phyloP scores from a whole-genome alignment of 2,329 filamentous ascomycete genomes.

The Emydomyces testavorans region DNA sequence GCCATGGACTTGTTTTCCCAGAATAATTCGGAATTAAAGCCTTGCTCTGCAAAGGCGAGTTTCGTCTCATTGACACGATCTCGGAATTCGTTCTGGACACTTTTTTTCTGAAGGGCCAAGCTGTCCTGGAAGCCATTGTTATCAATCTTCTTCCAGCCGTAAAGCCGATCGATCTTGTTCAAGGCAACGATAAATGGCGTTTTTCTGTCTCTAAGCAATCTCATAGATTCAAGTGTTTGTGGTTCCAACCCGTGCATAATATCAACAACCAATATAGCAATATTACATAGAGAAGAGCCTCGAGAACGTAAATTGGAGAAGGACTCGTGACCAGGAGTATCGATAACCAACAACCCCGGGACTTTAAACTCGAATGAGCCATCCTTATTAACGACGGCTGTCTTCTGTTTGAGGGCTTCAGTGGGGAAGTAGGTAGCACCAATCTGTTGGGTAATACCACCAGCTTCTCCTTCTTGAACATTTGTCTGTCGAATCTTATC shows the following conservation, averaged over 20 bases:
- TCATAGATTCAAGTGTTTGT: conserved; percentile 96
- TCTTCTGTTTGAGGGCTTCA: conserved; percentile 86
- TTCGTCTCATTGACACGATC: conserved; percentile 86
- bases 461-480: conserved; percentile 96
- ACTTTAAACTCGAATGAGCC: conserved; percentile 92
- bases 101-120: conserved; percentile 77
- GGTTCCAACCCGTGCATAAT: conserved; percentile 99
- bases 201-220: conserved; percentile 77
- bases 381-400: conserved; percentile 82
- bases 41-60: conserved; percentile 86
- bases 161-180: conserved; percentile 99
- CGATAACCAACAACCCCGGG: conserved; percentile 88
- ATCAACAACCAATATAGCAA: conserved; percentile 96
- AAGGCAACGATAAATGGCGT: conserved; percentile 97
- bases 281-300: conserved; percentile 97
- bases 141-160: conserved; percentile 96
- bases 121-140: conserved; percentile 98
- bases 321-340: conserved; percentile 98
- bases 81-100: conserved; percentile 86
- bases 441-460: conserved; percentile 99
- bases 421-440: conserved; percentile 98
- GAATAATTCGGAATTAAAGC: conserved; percentile 94
- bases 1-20: conserved; percentile 98
- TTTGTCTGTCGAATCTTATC: conserved; percentile 98
- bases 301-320: conserved; percentile 96